A percentile compares a stretch with the other conserved stretches of the same genome.
Evolutionary conservation across 345 rosid species (phyloP).

Genomic region (Hypericum androsaemum): DNA sequence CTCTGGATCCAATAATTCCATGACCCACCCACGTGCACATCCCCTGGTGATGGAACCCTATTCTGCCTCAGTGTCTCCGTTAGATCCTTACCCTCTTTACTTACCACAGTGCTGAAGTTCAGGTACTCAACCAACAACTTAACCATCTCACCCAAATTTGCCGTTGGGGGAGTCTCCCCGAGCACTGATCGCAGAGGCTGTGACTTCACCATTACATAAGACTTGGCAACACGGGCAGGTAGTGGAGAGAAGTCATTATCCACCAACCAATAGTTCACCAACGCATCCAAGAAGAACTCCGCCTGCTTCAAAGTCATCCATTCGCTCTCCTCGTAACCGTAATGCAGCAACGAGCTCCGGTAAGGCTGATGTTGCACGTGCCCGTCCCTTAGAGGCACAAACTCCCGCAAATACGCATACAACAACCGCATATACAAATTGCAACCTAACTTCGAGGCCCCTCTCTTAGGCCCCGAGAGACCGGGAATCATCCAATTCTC

Average conservation of each 20-base stretch:
- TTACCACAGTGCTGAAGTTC: slow-evolving; percentile 47
- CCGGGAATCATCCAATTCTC: slow-evolving; percentile 65
- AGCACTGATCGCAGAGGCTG: slow-evolving; percentile 37
- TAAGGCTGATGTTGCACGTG: slow-evolving; percentile 47
- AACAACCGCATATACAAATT: slow-evolving; percentile 54
- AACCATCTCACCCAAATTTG: slow-evolving; percentile 67
- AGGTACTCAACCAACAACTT: slow-evolving; percentile 75
- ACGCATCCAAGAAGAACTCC: slow-evolving; percentile 61
- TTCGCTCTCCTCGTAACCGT: slow-evolving; percentile 41
- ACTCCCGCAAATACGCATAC: slow-evolving; percentile 62
- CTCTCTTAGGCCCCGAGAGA: slow-evolving; percentile 46
- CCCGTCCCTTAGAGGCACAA: slow-evolving; percentile 61
- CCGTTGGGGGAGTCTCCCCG: slow-evolving; percentile 59
- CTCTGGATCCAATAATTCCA: slow-evolving; percentile 70
- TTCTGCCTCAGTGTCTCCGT: slow-evolving; percentile 38
- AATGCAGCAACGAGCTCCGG: slow-evolving; percentile 72
- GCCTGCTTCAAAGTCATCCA: slow-evolving; percentile 45
- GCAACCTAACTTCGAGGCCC: slow-evolving; percentile 43
- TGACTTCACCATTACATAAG: slow-evolving; percentile 41
- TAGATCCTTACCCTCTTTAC: slow-evolving; percentile 27
- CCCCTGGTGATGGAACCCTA: slow-evolving; percentile 31
- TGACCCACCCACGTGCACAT: slow-evolving; percentile 34
- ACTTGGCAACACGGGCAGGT: slow-evolving; percentile 40
- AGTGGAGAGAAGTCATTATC: slow-evolving; percentile 86
- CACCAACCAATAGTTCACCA: slow-evolving; percentile 80